Evolutionary conservation across 164 flowering plant genomes (phyloP), one percentile per base, ranked within the genome.

Genomic region (Echeveria elegans): DNA sequence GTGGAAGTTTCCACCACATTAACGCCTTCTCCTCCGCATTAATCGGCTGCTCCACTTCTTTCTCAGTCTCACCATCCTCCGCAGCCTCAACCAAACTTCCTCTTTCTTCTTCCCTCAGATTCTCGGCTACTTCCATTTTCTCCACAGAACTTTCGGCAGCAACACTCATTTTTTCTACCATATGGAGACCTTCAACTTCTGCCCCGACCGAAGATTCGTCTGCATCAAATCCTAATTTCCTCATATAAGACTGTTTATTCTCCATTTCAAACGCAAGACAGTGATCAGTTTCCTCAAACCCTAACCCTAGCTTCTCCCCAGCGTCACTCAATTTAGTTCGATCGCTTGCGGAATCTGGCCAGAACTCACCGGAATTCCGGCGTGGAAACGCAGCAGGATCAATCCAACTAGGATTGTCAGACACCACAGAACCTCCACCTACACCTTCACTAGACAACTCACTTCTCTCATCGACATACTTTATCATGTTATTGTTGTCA

Each of bases 1-100:
- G 67, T 12, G 98, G 98, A 67, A 86, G 82, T 77, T 85, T 88
- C 97, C 96, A 91, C 97, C 98, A 94, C 53, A 77, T 82, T 11
- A 82, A 63, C 36, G 63, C 67, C 76, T 66, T 79, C 75, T 77
- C 81, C 74, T 73, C 74, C 63, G 26, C 76, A 69, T 53, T 76
- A 10, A 66, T 69, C 16, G 16, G 73, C 18, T 65, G 36, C 40
- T 72, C 71, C 67, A 48, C 68, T 53, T 60, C 60, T 4, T 73
- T 34, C 36, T 63, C 71, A 8, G 12, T 31, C 63, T 65, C 71
- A 47, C 28, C 62, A 36, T 23, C 74, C 29, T 53, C 52, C 4
- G 47, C 24, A 4, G 18, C 41, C n/a, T 18, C 66, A 9, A 36
- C 47, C 8, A 15, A 0, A 63, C 9, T 40, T 63, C 38, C 43